Conservation (phyloP, 2,329 filamentous ascomycete genomes). For the Claviceps maximensis region DNA sequence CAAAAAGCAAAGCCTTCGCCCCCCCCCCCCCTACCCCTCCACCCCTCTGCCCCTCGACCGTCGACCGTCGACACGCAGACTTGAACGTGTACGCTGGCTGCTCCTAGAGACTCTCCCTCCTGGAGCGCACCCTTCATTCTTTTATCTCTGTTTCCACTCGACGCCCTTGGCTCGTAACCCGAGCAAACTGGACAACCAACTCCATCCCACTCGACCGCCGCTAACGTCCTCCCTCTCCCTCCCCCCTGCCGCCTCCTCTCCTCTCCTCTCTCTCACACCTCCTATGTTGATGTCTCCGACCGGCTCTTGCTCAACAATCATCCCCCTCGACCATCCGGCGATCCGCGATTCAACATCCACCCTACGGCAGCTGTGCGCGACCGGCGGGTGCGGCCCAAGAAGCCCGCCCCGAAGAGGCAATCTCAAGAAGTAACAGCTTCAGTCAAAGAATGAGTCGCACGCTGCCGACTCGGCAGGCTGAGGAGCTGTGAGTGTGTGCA, state of each 20-base stretch:
- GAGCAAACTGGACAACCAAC: too few relatives aligned
- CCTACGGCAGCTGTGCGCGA: neutral
- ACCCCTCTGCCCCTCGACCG: too few relatives aligned
- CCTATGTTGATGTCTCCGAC: conserved; percentile 3
- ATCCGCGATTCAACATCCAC: neutral
- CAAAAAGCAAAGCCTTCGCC: too few relatives aligned
- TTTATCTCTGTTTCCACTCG: too few relatives aligned
- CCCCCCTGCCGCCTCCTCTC: neutral
- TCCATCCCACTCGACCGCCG: too few relatives aligned
- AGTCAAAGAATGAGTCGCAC: conserved; percentile 50
- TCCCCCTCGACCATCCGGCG: neutral
- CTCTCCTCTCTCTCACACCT: neutral
- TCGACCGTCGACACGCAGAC: too few relatives aligned
- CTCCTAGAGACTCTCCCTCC: too few relatives aligned
- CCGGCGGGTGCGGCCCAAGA: conserved; percentile 1
- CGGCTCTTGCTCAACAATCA: conserved; percentile 2
- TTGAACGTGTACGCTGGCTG: too few relatives aligned
- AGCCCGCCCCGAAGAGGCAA: neutral
- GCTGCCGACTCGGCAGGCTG: conserved; percentile 67
- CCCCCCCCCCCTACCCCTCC: too few relatives aligned
- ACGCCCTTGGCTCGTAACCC: too few relatives aligned
- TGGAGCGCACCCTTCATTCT: too few relatives aligned
- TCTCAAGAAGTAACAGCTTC: neutral
- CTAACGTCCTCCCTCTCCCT: neutral
- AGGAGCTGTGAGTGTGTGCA: conserved; percentile 60